A percentile compares a stretch with the other conserved stretches of the same genome.
Conservation (phyloP, 176 grass and related monocot genomes). For the Guadua angustifolia region DNA sequence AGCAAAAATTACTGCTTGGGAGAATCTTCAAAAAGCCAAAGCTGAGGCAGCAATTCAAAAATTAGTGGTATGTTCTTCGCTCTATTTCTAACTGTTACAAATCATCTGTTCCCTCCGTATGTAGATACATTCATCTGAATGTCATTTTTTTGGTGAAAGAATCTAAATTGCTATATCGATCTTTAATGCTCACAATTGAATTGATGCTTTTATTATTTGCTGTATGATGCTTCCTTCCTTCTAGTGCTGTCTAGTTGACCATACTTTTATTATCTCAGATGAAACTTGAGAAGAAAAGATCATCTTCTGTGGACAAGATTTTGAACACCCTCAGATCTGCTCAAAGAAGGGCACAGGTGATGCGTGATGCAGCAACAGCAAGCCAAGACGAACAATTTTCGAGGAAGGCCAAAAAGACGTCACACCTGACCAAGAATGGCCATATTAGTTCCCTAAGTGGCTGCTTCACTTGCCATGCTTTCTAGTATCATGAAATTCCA, state of each 20-base stretch:
- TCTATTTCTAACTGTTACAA: slow-evolving; percentile 15
- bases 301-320: slow-evolving; percentile 87
- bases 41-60: slow-evolving; percentile 89
- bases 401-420: slow-evolving; percentile 53
- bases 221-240: not conserved
- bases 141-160: not conserved
- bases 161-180: not conserved
- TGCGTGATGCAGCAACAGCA: slow-evolving; percentile 53
- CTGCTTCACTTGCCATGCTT: slow-evolving; percentile 93
- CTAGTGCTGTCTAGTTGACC: slow-evolving; percentile 14
- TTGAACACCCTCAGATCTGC: slow-evolving; percentile 72
- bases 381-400: slow-evolving; percentile 55
- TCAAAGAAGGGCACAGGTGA: slow-evolving; percentile 79
- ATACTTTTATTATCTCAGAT: slow-evolving; percentile 54
- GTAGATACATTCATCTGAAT: not conserved
- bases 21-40: slow-evolving; percentile 90
- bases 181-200: not conserved
- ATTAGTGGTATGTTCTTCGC: slow-evolving; percentile 66
- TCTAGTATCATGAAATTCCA: slow-evolving; percentile 49
- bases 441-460: slow-evolving; percentile 87
- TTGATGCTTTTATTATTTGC: slow-evolving; percentile 24
- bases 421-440: slow-evolving; percentile 53
- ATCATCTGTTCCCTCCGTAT: not conserved
- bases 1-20: slow-evolving; percentile 87
- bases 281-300: slow-evolving; percentile 89